These are phyloP conservation scores for Amoebophrya sp. DNA, from an alignment of 169 alveolate genomes.

Conservation along the genomic window DNA sequence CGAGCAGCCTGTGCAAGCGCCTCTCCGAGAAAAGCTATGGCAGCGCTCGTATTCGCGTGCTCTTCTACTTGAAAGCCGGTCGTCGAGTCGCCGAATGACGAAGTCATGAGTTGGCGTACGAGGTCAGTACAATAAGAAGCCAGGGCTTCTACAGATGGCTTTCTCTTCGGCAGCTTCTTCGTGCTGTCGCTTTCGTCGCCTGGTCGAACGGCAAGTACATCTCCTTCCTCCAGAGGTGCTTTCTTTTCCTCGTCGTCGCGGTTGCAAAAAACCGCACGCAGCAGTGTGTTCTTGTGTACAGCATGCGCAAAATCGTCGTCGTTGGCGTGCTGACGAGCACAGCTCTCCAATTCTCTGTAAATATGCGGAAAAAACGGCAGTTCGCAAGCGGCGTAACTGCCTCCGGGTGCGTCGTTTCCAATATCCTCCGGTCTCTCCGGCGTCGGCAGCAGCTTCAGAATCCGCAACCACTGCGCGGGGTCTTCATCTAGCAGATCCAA, in stretches of 20 bases:
- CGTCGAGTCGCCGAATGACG: background rate
- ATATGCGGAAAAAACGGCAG: background rate
- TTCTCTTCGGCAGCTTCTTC: background rate
- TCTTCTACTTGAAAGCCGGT: background rate
- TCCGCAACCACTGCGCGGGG: background rate
- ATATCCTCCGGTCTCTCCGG: too few species aligned
- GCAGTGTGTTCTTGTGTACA: background rate
- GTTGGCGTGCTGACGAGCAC: background rate
- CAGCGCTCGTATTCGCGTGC: too few species aligned
- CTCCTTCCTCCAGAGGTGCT: too few species aligned
- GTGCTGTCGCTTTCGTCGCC: slow-evolving; percentile 13
- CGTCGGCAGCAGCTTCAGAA: background rate
- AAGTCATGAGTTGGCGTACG: background rate
- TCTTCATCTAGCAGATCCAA: background rate
- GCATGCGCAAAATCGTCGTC: background rate
- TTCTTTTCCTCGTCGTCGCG: background rate
- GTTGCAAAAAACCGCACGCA: background rate
- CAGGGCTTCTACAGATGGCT: background rate
- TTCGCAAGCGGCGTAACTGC: background rate
- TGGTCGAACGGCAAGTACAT: background rate
- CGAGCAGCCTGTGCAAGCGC: background rate
- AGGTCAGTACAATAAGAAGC: background rate
- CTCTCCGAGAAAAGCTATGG: background rate
- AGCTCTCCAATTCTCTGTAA: background rate
- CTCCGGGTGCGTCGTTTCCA: too few species aligned